A percentile compares a stretch with the other conserved stretches of the same genome.
These are phyloP conservation scores for Miscanthus sacchariflorus DNA, from an alignment of 202 grass and related monocot genomes.

Conservation along the genomic window DNA sequence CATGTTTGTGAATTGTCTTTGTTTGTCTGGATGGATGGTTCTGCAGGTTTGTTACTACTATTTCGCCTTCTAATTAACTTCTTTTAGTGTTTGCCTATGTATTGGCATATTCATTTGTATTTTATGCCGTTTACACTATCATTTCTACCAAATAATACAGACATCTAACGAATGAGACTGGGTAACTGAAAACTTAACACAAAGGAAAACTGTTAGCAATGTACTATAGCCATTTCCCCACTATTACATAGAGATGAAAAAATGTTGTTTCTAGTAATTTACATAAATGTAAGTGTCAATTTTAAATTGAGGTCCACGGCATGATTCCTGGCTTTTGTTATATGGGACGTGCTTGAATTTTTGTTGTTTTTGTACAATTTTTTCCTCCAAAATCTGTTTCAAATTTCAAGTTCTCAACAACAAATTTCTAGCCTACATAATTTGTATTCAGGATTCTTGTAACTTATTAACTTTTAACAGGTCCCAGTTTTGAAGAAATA, in stretches of 20 bases:
- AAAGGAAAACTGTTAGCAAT: not conserved
- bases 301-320: not conserved
- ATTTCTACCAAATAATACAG: not conserved
- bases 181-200: not conserved
- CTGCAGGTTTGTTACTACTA: slow-evolving; percentile 3
- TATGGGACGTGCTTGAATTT: not conserved
- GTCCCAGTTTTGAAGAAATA: slow-evolving; percentile 21
- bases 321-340: not conserved
- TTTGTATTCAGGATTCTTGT: not conserved
- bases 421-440: not conserved
- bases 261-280: not conserved
- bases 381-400: not conserved
- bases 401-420: not conserved
- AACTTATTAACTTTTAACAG: not conserved
- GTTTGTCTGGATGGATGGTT: slow-evolving; percentile 29
- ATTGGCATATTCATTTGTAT: not conserved
- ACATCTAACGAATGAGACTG: not conserved
- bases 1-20: not conserved
- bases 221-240: not conserved
- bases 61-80: not conserved
- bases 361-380: not conserved
- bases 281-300: not conserved
- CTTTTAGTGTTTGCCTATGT: not conserved
- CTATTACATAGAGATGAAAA: not conserved
- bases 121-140: not conserved